These are phyloP conservation scores for Heterobasidion annosum DNA, from an alignment of 1,284 basidiomycete genomes.

Conservation along the genomic window DNA sequence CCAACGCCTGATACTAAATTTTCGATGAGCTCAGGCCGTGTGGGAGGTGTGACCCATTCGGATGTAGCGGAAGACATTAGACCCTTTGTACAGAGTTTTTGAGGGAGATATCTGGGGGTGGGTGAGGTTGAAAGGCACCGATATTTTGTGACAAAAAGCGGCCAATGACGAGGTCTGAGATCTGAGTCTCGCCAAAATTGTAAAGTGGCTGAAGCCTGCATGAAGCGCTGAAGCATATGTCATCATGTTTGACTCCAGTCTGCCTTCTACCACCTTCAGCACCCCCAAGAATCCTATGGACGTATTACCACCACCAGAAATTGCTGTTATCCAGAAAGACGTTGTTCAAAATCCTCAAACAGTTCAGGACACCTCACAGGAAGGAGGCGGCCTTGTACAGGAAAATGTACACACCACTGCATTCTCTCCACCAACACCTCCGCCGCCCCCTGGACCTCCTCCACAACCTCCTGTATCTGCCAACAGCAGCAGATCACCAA, in stretches of 20 bases:
- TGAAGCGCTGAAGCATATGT: too few species aligned
- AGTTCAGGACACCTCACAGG: neutral
- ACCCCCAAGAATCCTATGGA: too few species aligned
- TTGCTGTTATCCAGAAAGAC: neutral
- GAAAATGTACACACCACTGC: neutral
- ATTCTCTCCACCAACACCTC: conserved; percentile 3
- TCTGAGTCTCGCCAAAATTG: too few species aligned
- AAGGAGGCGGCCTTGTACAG: neutral
- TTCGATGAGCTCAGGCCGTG: conserved; percentile 79
- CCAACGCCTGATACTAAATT: conserved; percentile 89
- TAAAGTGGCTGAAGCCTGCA: too few species aligned
- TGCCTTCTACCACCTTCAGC: too few species aligned
- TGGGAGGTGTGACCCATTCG: conserved; percentile 62
- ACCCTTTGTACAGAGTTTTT: neutral
- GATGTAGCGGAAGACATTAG: conserved; percentile 34
- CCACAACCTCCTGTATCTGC: neutral
- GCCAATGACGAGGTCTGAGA: too few species aligned
- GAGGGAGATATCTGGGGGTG: neutral
- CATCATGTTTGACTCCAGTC: too few species aligned
- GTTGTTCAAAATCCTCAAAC: neutral
- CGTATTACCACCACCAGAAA: too few species aligned
- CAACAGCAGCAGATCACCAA: conserved; percentile 16
- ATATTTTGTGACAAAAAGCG: neutral
- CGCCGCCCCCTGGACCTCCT: neutral
- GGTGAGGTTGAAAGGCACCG: neutral